Conservation (phyloP, 257 asterid species). For the Scutellaria minor region DNA sequence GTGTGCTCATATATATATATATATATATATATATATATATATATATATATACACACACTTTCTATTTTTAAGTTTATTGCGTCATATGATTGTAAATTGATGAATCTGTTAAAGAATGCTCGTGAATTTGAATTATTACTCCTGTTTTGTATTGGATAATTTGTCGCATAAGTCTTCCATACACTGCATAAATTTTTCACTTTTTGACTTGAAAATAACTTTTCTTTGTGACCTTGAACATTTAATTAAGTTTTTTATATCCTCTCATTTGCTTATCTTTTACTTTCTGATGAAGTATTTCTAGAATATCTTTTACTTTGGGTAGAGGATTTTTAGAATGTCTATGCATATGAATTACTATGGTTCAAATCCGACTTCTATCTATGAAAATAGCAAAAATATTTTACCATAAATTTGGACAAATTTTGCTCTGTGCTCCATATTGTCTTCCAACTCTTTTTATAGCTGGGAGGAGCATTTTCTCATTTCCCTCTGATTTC, state of each 20-base stretch:
- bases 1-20: too few relatives aligned
- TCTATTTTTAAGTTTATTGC: background rate
- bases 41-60: too few relatives aligned
- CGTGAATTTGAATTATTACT: background rate
- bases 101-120: background rate
- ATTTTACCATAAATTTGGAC: background rate
- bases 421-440: background rate
- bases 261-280: background rate
- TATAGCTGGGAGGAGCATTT: conserved; percentile 5
- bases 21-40: background rate
- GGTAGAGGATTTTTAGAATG: background rate
- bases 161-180: background rate
- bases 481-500: background rate
- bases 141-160: background rate
- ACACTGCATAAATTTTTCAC: too few relatives aligned
- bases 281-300: background rate
- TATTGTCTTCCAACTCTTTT: conserved; percentile 3
- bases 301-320: background rate
- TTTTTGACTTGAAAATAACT: background rate
- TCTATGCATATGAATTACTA: background rate
- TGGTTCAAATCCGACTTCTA: background rate
- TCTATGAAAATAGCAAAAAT: background rate
- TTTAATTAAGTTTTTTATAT: background rate
- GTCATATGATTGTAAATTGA: background rate
- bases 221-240: background rate